phyloP scores from a whole-genome alignment of 1,284 basidiomycete genomes.

The Polyporus tsugae region DNA sequence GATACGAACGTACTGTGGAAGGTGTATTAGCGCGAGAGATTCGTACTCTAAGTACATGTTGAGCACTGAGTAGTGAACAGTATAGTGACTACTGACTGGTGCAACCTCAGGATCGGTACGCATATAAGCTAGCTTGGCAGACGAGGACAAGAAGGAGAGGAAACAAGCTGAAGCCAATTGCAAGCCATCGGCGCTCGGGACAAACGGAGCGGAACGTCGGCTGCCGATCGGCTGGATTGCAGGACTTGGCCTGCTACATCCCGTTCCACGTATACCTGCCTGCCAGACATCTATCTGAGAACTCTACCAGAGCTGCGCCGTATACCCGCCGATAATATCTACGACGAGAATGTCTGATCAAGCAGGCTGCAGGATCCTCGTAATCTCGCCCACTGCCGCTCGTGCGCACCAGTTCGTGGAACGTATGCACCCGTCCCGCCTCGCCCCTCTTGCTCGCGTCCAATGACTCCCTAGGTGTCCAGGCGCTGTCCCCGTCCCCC shows the following conservation, averaged over 20 bases:
- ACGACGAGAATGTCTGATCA: constrained; percentile 31
- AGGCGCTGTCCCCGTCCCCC: constrained; percentile 31
- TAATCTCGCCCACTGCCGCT: constrained; percentile 51
- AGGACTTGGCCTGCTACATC: not conserved
- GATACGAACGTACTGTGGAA: not conserved
- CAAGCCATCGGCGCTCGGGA: not conserved
- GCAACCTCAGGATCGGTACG: not conserved
- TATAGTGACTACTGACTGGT: not conserved
- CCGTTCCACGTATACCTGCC: not conserved
- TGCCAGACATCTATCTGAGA: not conserved
- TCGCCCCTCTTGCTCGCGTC: constrained; percentile 29
- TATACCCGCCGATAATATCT: not conserved
- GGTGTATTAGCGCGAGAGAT: not conserved
- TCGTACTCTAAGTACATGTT: not conserved
- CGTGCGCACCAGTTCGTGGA: constrained; percentile 53
- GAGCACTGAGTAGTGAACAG: not conserved
- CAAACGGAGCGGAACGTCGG: not conserved
- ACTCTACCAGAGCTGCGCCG: not conserved
- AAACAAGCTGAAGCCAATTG: too few species aligned
- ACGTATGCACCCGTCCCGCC: constrained; percentile 49
- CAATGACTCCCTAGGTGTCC: constrained; percentile 39
- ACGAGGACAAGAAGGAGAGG: not conserved
- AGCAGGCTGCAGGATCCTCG: constrained; percentile 55
- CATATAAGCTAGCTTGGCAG: not conserved
- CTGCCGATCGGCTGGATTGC: constrained; percentile 1